phyloP scores from a whole-genome alignment of 2,329 filamentous ascomycete genomes.

The Rosellinia necatrix region DNA sequence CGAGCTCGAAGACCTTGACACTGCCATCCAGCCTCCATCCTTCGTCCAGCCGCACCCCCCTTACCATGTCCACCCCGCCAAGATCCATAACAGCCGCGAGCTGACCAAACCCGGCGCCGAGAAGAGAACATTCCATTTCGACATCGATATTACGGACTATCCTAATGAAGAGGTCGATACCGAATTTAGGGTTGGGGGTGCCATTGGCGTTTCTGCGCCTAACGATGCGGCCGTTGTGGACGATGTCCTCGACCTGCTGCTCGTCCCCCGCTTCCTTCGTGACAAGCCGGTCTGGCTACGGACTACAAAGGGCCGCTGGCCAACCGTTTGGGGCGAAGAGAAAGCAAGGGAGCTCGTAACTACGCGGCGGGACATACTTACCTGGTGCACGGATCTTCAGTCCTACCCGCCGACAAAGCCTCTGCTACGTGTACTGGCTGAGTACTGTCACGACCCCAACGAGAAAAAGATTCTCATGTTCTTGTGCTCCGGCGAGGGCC shows the following conservation, averaged over 20 bases:
- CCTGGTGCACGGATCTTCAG: conserved; percentile 94
- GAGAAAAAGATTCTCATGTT: conserved; percentile 90
- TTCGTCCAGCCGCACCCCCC: conserved; percentile 96
- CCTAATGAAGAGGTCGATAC: conserved; percentile 80
- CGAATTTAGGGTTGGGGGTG: conserved; percentile 95
- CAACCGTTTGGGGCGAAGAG: conserved; percentile 97
- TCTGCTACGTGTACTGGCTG: conserved; percentile 81
- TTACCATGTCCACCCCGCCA: conserved; percentile 89
- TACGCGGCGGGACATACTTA: conserved; percentile 87
- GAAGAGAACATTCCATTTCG: conserved; percentile 97
- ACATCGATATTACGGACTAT: conserved; percentile 95
- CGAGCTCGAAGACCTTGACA: conserved; percentile 55
- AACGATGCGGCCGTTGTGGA: conserved; percentile 80
- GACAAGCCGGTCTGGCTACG: conserved; percentile 81
- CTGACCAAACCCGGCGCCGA: conserved; percentile 86
- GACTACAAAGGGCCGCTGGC: conserved; percentile 85
- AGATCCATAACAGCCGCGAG: conserved; percentile 81
- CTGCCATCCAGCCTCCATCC: conserved; percentile 73
- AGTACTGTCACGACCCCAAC: conserved; percentile 76
- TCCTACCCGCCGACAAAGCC: conserved; percentile 90
- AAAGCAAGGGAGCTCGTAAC: conserved; percentile 83
- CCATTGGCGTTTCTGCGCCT: conserved; percentile 89
- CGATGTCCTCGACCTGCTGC: conserved; percentile 79
- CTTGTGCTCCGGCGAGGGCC: conserved; percentile 86
- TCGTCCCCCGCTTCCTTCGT: conserved; percentile 79